Evolutionary conservation across 768 basidiomycete species (phyloP), one percentile per base, ranked within the genome.

Genomic region (Calocera viscosa): DNA sequence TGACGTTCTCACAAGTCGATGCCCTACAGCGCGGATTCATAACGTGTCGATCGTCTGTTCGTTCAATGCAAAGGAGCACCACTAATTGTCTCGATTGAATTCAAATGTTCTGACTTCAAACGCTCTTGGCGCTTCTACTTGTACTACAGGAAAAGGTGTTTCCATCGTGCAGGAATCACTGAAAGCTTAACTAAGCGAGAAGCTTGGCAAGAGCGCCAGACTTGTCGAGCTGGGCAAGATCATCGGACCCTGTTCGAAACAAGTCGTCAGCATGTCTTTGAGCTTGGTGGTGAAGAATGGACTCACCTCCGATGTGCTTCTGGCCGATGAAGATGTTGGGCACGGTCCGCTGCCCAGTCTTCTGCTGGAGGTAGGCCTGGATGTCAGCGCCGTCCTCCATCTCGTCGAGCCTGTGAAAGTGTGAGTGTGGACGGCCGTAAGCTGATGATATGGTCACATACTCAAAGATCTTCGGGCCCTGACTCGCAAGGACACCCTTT

Each of bases 251-350:
- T 39, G 72, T 72, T 30, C 74, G 65, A 60, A 72, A 53, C 19
- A 49, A 24, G 16, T 17, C 1, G 32, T 65, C 17, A 40, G 22
- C 8, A 12, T 14, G 16, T 28, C 11, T 7, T 17, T 65, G 32
- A 66, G 34, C 22, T 60, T 17, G 26, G 41, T 0, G 8, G 16
- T 10, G 32, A 22, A 10, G 35, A 1, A 34, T 12, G 35, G 24
- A 30, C 43, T 33, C 26, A 22, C 30, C 40, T 38, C 34, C 17
- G 3, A 63, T 35, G n/a, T 26, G 66, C 16, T 49, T 32, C 80
- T 65, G 68, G 89, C 88, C 82, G 72, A 91, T 81, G 77, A 89
- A 92, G 67, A 89, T 80, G 72, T 85, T 88, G 33, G 90, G 90
- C 3, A 92, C 90, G 12, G 86, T 87, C 63, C 82, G 75, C 70